These are phyloP conservation scores for Tricladium varicosporioides DNA, from an alignment of 2,329 filamentous ascomycete genomes.

Conservation along the genomic window DNA sequence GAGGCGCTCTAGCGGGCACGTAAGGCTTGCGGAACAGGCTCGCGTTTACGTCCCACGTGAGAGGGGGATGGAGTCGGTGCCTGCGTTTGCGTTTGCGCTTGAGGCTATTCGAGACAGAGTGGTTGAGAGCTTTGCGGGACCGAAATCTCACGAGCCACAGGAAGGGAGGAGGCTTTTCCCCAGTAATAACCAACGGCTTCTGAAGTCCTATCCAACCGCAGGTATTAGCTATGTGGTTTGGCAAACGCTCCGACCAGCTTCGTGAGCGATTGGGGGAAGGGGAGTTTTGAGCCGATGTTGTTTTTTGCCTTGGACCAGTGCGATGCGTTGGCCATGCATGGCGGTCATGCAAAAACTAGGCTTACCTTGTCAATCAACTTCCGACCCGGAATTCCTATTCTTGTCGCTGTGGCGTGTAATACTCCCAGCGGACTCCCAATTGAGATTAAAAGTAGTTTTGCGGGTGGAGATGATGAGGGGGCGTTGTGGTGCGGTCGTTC, in stretches of 20 bases:
- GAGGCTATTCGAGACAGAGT: slow-evolving; percentile 28
- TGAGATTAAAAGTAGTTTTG: slow-evolving; percentile 14
- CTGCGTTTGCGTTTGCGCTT: slow-evolving; percentile 20
- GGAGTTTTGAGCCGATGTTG: slow-evolving; percentile 26
- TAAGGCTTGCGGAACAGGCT: slow-evolving; percentile 38
- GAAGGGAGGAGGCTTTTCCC: slow-evolving; percentile 24
- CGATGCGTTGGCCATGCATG: slow-evolving; percentile 5
- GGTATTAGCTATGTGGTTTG: slow-evolving; percentile 31
- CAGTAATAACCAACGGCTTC: slow-evolving; percentile 24
- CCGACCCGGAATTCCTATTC: slow-evolving; percentile 27
- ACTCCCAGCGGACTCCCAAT: slow-evolving; percentile 15
- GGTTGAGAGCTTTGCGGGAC: slow-evolving; percentile 23
- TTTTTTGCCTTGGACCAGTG: slow-evolving; percentile 32
- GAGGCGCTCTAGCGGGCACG: slow-evolving; percentile 37
- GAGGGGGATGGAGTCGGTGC: slow-evolving; percentile 21
- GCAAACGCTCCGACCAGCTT: slow-evolving; percentile 22
- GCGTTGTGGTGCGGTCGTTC: slow-evolving; percentile 17
- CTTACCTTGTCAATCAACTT: slow-evolving; percentile 36
- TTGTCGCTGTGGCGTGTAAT: slow-evolving; percentile 27
- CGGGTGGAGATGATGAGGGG: slow-evolving; percentile 19
- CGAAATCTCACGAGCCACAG: slow-evolving; percentile 28
- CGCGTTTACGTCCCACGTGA: slow-evolving; percentile 31
- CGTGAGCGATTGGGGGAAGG: slow-evolving; percentile 29
- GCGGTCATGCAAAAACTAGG: slow-evolving; percentile 26
- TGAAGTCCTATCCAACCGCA: slow-evolving; percentile 32